Conservation (phyloP, 1,284 basidiomycete species). For the Xerocomus nothofagi region DNA sequence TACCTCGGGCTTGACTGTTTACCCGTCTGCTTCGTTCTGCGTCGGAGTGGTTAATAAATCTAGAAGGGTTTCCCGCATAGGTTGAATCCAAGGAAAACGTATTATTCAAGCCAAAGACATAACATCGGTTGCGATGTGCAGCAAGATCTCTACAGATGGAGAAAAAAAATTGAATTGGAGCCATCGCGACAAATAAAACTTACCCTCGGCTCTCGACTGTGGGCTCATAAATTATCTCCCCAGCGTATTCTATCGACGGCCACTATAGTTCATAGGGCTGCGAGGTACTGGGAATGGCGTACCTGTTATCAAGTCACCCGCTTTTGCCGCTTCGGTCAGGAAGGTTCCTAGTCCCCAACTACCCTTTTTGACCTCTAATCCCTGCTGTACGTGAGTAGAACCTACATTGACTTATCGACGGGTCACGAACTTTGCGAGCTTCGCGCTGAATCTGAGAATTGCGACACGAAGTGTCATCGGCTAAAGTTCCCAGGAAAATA, state of each 20-base stretch:
- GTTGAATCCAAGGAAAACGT: constrained; percentile 49
- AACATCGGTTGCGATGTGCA: constrained; percentile 45
- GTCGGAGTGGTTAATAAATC: constrained; percentile 58
- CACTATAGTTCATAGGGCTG: background rate
- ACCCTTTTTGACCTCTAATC: constrained; percentile 37
- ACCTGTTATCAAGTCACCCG: constrained; percentile 42
- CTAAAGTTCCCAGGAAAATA: constrained; percentile 14
- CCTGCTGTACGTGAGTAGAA: constrained; percentile 23
- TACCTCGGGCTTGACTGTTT: constrained; percentile 51
- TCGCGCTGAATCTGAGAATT: constrained; percentile 35
- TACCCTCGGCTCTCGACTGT: constrained; percentile 43
- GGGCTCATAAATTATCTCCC: constrained; percentile 41
- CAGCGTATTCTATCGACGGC: constrained; percentile 42
- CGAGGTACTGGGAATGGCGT: background rate
- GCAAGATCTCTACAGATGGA: constrained; percentile 24
- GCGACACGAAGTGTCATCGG: constrained; percentile 24
- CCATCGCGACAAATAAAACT: constrained; percentile 18
- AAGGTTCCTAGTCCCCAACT: constrained; percentile 47
- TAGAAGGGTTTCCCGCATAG: constrained; percentile 52
- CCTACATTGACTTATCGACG: background rate
- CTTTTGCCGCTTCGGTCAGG: constrained; percentile 32
- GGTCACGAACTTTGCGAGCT: constrained; percentile 23
- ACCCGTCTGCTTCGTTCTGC: constrained; percentile 14
- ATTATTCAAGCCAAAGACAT: constrained; percentile 53
- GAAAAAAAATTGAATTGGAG: background rate